phyloP scores from a whole-genome alignment of 2,329 filamentous ascomycete genomes.

The Neodidymelliopsis sp. region DNA sequence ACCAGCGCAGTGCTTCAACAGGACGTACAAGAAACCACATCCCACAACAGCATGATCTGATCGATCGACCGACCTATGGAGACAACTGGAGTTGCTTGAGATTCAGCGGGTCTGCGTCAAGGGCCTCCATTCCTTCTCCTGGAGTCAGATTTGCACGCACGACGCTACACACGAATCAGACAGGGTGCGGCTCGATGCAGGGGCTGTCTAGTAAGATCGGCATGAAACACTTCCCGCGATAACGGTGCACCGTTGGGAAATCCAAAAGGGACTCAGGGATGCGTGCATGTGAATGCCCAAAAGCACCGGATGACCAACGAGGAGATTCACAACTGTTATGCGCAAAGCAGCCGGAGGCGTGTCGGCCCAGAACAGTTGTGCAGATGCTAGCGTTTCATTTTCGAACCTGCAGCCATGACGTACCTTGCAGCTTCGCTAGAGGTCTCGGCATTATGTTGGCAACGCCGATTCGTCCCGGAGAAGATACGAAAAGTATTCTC shows the following conservation, averaged over 20 bases:
- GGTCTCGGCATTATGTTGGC: constrained; percentile 10
- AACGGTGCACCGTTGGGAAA: constrained; percentile 10
- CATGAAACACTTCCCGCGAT: constrained; percentile 8
- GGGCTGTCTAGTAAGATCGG: constrained; percentile 16
- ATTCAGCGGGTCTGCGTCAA: constrained; percentile 7
- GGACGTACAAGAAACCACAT: constrained; percentile 2
- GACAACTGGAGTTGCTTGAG: constrained; percentile 5
- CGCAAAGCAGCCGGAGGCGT: too few species aligned
- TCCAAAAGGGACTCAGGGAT: background rate
- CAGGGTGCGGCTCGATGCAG: background rate
- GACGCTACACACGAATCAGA: constrained; percentile 9
- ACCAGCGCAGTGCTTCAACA: background rate
- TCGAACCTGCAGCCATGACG: constrained; percentile 11
- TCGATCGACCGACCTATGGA: constrained; percentile 4
- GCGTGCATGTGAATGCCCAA: constrained; percentile 2
- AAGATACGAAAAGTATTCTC: constrained; percentile 1
- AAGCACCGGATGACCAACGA: background rate
- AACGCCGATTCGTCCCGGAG: constrained; percentile 13
- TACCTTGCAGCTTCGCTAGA: background rate
- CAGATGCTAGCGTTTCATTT: constrained; percentile 1
- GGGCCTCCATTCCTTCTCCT: constrained; percentile 6
- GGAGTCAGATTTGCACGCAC: constrained; percentile 11
- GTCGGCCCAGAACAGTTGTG: background rate
- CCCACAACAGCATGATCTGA: constrained; percentile 1
- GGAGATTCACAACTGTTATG: background rate